phyloP scores from a whole-genome alignment of 805 yeast genomes.

The Starmerella sp. region DNA sequence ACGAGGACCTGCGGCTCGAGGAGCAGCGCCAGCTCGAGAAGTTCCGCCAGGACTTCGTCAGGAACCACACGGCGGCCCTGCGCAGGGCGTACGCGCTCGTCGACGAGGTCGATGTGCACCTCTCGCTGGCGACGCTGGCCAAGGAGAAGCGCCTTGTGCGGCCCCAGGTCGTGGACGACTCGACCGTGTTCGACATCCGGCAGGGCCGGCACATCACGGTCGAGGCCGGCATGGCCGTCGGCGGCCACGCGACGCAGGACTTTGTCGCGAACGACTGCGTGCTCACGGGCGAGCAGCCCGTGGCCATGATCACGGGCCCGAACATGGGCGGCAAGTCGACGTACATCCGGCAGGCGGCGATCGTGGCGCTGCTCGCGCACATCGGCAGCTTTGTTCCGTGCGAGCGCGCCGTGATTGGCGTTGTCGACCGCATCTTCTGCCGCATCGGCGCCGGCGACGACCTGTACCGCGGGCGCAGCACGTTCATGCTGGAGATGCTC shows the following conservation, averaged over 20 bases:
- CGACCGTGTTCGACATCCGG: constrained; percentile 36
- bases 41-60: constrained; percentile 40
- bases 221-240: constrained; percentile 52
- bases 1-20: constrained; percentile 39
- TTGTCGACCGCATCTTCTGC: constrained; percentile 69
- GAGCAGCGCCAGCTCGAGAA: constrained; percentile 45
- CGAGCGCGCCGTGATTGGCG: constrained; percentile 44
- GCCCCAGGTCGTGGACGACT: constrained; percentile 48
- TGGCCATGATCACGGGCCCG: constrained; percentile 75
- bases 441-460: constrained; percentile 75
- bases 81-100: constrained; percentile 41
- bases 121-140: constrained; percentile 64
- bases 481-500: constrained; percentile 87
- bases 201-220: constrained; percentile 82
- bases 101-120: constrained; percentile 60
- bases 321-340: constrained; percentile 86
- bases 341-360: constrained; percentile 60
- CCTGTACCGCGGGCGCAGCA: constrained; percentile 64
- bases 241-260: constrained; percentile 31
- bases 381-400: constrained; percentile 72
- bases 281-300: constrained; percentile 22
- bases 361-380: constrained; percentile 59
- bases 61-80: constrained; percentile 33
- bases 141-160: constrained; percentile 53
- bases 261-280: constrained; percentile 41